phyloP scores from a whole-genome alignment of 108 stramenopile genomes.

The Hondaea fermentalgiana region DNA sequence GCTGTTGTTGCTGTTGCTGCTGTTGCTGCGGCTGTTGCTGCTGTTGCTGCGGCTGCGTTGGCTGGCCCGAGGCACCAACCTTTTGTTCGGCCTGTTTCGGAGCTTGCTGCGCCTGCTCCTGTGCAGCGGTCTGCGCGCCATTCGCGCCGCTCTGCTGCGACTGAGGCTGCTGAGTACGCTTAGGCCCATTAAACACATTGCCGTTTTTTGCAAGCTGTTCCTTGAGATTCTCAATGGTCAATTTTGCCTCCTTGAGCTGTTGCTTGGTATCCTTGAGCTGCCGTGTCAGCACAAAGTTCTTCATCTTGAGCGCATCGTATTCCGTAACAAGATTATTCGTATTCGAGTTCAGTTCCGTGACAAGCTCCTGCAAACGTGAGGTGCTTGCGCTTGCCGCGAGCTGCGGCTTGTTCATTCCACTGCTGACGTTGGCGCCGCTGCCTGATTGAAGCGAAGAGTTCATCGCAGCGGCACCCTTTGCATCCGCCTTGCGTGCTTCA shows the following conservation, averaged over 20 bases:
- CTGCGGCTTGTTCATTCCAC: not conserved
- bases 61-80: not conserved
- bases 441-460: too few relatives aligned
- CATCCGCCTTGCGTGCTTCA: too few relatives aligned
- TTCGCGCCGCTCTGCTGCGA: too few relatives aligned
- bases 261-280: not conserved
- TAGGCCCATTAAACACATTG: not conserved
- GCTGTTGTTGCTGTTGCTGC: not conserved
- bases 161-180: too few relatives aligned
- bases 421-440: too few relatives aligned
- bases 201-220: not conserved
- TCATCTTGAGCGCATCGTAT: constrained; percentile 7
- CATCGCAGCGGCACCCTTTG: too few relatives aligned
- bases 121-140: not conserved
- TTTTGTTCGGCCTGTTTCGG: not conserved
- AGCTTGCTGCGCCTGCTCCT: not conserved
- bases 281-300: not conserved
- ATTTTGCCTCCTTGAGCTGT: not conserved
- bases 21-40: not conserved
- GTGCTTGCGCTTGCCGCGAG: not conserved
- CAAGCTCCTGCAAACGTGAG: not conserved
- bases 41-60: not conserved
- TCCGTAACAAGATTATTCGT: constrained; percentile 6
- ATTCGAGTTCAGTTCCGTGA: constrained; percentile 10
- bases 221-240: constrained; percentile 12